These are phyloP conservation scores for Pseudonitzschia delicatissima DNA, from an alignment of 108 stramenopile genomes.

Conservation along the genomic window DNA sequence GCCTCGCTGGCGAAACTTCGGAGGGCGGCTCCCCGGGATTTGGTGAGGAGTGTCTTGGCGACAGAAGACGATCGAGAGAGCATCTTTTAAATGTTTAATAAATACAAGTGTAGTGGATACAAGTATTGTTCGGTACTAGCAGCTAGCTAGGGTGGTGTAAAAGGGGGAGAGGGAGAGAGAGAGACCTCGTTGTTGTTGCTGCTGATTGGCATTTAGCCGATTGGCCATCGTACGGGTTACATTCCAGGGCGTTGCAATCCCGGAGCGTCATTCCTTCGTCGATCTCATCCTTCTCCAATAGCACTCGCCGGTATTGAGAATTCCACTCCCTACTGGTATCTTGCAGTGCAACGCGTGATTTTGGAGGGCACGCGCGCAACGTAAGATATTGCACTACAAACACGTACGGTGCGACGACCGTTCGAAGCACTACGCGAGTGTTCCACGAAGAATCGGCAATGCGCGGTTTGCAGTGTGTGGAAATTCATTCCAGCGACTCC, in stretches of 20 bases:
- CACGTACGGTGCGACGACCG: not conserved
- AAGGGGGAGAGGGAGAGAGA: not conserved
- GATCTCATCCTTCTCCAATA: too few relatives aligned
- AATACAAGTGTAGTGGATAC: not conserved
- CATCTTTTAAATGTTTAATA: constrained; percentile 11
- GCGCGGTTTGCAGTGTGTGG: too few relatives aligned
- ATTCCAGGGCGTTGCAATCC: not conserved
- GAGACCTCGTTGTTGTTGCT: not conserved
- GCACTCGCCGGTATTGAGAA: too few relatives aligned
- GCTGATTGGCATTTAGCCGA: too few relatives aligned
- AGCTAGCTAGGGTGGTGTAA: too few relatives aligned
- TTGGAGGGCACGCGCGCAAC: constrained; percentile 3
- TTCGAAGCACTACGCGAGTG: not conserved
- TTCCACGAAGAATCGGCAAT: too few relatives aligned
- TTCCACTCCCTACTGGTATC: not conserved
- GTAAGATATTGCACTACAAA: not conserved
- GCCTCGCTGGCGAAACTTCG: constrained; percentile 44
- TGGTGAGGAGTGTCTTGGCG: constrained; percentile 28
- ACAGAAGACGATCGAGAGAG: constrained; percentile 31
- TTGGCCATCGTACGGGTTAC: not conserved
- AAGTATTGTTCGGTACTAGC: not conserved
- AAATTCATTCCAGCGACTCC: too few relatives aligned
- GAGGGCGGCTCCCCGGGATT: constrained; percentile 11
- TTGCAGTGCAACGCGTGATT: constrained; percentile 1
- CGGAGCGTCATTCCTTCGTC: not conserved